Conservation (phyloP, 75 land plant species). For the Selaginella moellendorffii region DNA sequence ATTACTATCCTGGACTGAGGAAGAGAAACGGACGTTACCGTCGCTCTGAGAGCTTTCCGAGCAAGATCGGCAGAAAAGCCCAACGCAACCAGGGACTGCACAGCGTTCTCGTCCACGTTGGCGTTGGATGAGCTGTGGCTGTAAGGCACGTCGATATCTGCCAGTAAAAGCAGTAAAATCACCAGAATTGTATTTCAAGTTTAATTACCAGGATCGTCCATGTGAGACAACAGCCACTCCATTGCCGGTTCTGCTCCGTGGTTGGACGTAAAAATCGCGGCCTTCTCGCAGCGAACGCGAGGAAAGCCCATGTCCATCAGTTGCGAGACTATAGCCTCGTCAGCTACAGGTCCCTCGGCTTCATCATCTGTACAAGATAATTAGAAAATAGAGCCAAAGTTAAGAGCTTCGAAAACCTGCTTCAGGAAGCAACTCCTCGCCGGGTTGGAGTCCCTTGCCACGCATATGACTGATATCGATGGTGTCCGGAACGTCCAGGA, state of each 20-base stretch:
- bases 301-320: slow-evolving; percentile 84
- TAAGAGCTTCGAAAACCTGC: too few species aligned
- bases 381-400: not conserved
- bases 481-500: slow-evolving; percentile 90
- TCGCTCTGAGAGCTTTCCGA: slow-evolving; percentile 68
- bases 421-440: slow-evolving; percentile 89
- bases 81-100: slow-evolving; percentile 68
- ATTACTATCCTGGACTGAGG: too few species aligned
- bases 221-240: slow-evolving; percentile 90
- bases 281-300: slow-evolving; percentile 84
- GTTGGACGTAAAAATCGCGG: slow-evolving; percentile 83
- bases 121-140: not conserved
- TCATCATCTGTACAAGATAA: not conserved
- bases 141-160: slow-evolving; percentile 78
- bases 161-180: not conserved
- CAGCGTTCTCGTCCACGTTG: slow-evolving; percentile 38
- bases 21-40: slow-evolving; percentile 32
- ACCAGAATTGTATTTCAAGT: not conserved
- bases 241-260: slow-evolving; percentile 77
- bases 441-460: slow-evolving; percentile 78
- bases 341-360: slow-evolving; percentile 27
- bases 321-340: slow-evolving; percentile 73
- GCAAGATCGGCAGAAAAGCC: slow-evolving; percentile 78
- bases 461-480: slow-evolving; percentile 82
- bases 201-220: slow-evolving; percentile 84